phyloP scores from a whole-genome alignment of 768 basidiomycete genomes.

The Russula griseocarnosa region DNA sequence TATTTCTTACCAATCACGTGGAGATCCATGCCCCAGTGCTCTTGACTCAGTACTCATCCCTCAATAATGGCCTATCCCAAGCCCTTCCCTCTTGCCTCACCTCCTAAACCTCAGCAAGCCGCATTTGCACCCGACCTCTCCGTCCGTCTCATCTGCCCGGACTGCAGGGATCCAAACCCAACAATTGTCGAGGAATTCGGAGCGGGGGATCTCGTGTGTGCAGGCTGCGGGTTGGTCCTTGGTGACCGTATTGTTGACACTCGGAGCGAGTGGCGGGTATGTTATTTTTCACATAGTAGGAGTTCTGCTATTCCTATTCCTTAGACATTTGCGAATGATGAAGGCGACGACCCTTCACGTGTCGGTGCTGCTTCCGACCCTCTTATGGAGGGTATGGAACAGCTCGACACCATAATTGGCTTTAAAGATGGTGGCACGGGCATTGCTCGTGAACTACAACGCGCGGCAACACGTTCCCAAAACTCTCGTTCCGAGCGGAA shows the following conservation, averaged over 20 bases:
- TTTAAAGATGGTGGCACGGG: conserved; percentile 95
- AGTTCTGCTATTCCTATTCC: conserved; percentile 22
- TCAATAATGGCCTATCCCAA: conserved; percentile 34
- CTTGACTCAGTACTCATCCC: too few species aligned
- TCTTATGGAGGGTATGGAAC: conserved; percentile 89
- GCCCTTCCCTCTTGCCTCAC: conserved; percentile 72
- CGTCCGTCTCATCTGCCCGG: conserved; percentile 89
- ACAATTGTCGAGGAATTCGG: conserved; percentile 97
- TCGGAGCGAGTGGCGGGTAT: conserved; percentile 94
- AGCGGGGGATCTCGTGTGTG: conserved; percentile 95
- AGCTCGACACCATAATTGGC: conserved; percentile 91
- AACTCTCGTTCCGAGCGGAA: conserved; percentile 79
- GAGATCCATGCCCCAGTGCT: neutral
- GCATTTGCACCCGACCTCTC: conserved; percentile 79
- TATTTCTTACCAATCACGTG: neutral
- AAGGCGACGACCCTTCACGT: conserved; percentile 99
- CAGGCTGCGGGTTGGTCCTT: conserved; percentile 87
- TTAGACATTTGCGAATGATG: conserved; percentile 99
- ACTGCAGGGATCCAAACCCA: conserved; percentile 90
- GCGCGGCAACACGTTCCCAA: conserved; percentile 80
- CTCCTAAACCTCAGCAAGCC: conserved; percentile 52
- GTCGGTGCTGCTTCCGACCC: conserved; percentile 96
- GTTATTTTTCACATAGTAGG: conserved; percentile 36
- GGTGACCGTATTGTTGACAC: conserved; percentile 98
- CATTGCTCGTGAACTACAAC: conserved; percentile 85